Evolutionary conservation across 1,139 yeast genomes (phyloP), one percentile per base, ranked within the genome.

Genomic region (Nadsonia commutata): DNA sequence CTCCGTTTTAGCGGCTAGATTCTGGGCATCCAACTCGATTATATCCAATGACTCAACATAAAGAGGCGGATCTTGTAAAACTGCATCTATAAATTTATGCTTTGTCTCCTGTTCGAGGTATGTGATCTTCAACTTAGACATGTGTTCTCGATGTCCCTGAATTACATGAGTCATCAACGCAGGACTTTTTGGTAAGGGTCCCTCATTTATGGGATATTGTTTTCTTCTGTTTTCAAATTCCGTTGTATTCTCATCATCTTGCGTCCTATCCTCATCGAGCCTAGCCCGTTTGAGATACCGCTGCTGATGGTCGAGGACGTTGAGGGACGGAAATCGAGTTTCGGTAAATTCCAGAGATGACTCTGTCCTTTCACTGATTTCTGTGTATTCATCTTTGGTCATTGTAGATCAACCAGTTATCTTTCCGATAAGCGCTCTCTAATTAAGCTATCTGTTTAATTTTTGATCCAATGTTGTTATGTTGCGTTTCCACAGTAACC

Each of bases 21-120:
- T 62, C 20, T 56, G 53, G 2, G 52, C 51, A 23, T 55, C 57
- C 7, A 62, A 53, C n/a, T 50, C 54, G 18, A 53, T 51, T 19
- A 60, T 51, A 37, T 63, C 60, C 36, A 57, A 48, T 27, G 58
- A 61, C 23, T 59, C 62, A 2, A 58, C 55, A 31, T 54, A 49
- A 33, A 54, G 47, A 6, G 62, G 60, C 37, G 60, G 62, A 23
- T 65, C 68, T 9, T 60, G 58, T 6, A 67, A 53, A 3, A 68
- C 53, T n/a, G 60, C 53, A 19, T 75, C 53, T 38, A 78, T 59
- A 54, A 78, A 78, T 58, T 73, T 69, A 48, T 78, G 81, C 50
- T 80, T 68, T 1, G 83, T 71, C 52, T 78, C 85, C 51, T 78
- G 80, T 52, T 78, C 85, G 40, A 78, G 58, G 53, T 76, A 78